Evolutionary conservation across 1,284 basidiomycete species (phyloP), one percentile per base, ranked within the genome.

Genomic region (Coniophora puteana): DNA sequence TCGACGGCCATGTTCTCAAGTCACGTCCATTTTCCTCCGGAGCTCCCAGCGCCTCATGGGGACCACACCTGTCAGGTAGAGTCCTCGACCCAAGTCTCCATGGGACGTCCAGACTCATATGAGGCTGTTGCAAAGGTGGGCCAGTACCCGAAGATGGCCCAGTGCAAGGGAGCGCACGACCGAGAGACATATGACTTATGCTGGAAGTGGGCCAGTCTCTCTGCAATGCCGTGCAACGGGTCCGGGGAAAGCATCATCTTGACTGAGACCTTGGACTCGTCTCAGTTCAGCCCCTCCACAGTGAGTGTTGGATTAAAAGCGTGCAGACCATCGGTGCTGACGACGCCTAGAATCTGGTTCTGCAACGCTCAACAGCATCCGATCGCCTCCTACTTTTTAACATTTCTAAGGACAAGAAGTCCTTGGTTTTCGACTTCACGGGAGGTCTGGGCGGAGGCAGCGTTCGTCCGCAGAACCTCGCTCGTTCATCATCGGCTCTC

Each of bases 121-220:
- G n/a, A n/a, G n/a, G n/a, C n/a, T n/a, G n/a, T n/a, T n/a, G n/a
- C n/a, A n/a, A n/a, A n/a, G n/a, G n/a, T n/a, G n/a, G n/a, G n/a
- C 7, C 48, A 51, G 17, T 70, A 69, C 45, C 69, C 69, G 20
- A 62, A 51, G 41, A 61, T 70, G 35, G 68, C 68, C 12, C 68
- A 70, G 44, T 51, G 51, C 24, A 69, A 63, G 46, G 60, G 59
- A 39, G 44, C 26, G 24, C 52, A 57, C 13, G 55, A 62, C 47
- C 54, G 63, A 38, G 50, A 45, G 41, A 42, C 43, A 17, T 52
- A 57, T 20, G 69, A 68, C 46, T 51, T 68, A 18, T 62, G 51
- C 43, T 72, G 69, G 69, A 53, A 47, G 32, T 54, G 52, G 49
- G 53, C 30, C 43, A 49, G 26, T 23, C 50, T 51, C 31, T 54